A percentile compares a stretch with the other conserved stretches of the same genome.
phyloP scores from a whole-genome alignment of 2,329 filamentous ascomycete genomes.

The Penicillium sp. region DNA sequence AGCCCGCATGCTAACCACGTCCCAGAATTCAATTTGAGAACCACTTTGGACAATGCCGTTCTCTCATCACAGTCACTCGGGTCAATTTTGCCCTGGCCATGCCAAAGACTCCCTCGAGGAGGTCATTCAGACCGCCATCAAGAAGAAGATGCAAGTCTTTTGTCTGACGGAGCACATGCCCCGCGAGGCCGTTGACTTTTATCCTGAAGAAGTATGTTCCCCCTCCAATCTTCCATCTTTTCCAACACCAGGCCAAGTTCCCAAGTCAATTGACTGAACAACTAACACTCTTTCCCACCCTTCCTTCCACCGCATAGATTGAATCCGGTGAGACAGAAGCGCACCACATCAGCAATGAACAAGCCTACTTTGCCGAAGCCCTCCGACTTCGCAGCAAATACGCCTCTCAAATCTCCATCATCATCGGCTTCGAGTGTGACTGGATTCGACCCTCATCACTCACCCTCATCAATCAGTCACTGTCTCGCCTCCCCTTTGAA shows the following conservation, averaged over 20 bases:
- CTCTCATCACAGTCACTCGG: conserved; percentile 96
- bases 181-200: conserved; percentile 70
- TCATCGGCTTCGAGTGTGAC: conserved; percentile 89
- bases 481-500: conserved; percentile 62
- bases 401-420: conserved; percentile 62
- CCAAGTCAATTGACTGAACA: too few relatives aligned
- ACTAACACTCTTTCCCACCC: background rate
- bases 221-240: background rate
- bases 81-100: conserved; percentile 90
- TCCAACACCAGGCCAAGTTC: too few relatives aligned
- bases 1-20: background rate
- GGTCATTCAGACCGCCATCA: conserved; percentile 72
- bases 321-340: conserved; percentile 30
- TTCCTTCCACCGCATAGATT: conserved; percentile 14
- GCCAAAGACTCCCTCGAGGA: conserved; percentile 80
- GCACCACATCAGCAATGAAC: conserved; percentile 43
- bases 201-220: conserved; percentile 72
- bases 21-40: background rate
- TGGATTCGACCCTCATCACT: conserved; percentile 72
- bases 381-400: conserved; percentile 65
- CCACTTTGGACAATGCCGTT: conserved; percentile 65
- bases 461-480: conserved; percentile 53
- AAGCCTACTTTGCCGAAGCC: conserved; percentile 69
- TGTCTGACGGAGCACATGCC: conserved; percentile 95
- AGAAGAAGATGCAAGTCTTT: conserved; percentile 72